Percentiles rank a stretch among this genome's conserved stretches.
These are phyloP conservation scores for Mrakia hoshinonis DNA, from an alignment of 768 basidiomycete species.

Conservation along the genomic window DNA sequence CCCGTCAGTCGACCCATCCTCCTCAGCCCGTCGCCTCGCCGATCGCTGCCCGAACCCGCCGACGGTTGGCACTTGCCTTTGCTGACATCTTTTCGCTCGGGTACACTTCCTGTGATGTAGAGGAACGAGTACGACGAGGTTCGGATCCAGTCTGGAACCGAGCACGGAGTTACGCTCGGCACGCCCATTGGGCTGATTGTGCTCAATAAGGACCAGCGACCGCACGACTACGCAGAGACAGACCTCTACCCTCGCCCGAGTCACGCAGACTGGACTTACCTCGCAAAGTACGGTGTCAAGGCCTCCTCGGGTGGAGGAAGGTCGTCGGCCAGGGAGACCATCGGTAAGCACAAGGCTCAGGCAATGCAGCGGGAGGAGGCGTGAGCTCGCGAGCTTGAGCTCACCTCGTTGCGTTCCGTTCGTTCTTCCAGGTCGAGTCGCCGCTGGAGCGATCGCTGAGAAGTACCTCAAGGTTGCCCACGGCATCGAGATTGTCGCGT, in stretches of 20 bases:
- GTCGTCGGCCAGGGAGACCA: slow-evolving; percentile 90
- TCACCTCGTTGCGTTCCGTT: background rate
- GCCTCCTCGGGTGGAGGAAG: slow-evolving; percentile 94
- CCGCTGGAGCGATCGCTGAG: slow-evolving; percentile 96
- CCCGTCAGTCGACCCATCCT: slow-evolving; percentile 56
- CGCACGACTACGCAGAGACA: slow-evolving; percentile 96
- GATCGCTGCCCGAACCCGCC: background rate
- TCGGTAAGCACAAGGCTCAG: slow-evolving; percentile 51
- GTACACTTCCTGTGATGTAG: no score
- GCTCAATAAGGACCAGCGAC: slow-evolving; percentile 94
- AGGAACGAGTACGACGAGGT: slow-evolving; percentile 93
- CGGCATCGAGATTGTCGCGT: slow-evolving; percentile 91
- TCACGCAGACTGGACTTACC: slow-evolving; percentile 96
- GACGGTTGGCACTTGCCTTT: background rate
- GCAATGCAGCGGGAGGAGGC: background rate
- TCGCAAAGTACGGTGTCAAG: slow-evolving; percentile 94
- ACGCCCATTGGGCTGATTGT: slow-evolving; percentile 96
- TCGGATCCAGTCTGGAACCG: slow-evolving; percentile 83
- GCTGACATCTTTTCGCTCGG: background rate
- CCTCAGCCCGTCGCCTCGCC: slow-evolving; percentile 1
- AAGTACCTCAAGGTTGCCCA: slow-evolving; percentile 78
- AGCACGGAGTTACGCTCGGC: slow-evolving; percentile 88
- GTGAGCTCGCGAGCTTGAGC: background rate
- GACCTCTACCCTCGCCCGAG: slow-evolving; percentile 94
- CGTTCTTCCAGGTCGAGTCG: slow-evolving; percentile 64